phyloP scores from a whole-genome alignment of 805 yeast genomes.

The Deakozyma indianensis region DNA sequence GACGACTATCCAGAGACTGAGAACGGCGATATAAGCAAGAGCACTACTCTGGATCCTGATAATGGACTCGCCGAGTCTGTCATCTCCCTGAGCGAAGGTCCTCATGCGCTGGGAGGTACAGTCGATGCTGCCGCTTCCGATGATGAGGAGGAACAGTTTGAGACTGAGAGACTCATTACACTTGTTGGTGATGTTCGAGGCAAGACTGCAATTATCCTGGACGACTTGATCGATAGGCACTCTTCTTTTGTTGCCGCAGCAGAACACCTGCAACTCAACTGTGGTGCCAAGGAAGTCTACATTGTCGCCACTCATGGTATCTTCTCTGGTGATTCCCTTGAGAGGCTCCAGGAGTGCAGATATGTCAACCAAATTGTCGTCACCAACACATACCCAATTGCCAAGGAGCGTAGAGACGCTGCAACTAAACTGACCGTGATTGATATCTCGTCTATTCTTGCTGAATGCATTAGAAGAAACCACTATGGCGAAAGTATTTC shows the following conservation, averaged over 20 bases:
- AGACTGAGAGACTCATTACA: conserved; percentile 75
- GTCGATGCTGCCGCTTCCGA: conserved; percentile 63
- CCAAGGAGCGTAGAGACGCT: conserved; percentile 39
- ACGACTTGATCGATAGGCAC: conserved; percentile 96
- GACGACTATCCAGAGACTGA: conserved; percentile 46
- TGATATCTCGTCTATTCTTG: conserved; percentile 89
- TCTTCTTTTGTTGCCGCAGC: conserved; percentile 93
- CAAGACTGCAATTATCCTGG: conserved; percentile 84
- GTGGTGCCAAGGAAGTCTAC: conserved; percentile 88
- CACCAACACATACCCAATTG: conserved; percentile 90
- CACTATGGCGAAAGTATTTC: conserved; percentile 97
- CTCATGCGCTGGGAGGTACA: conserved; percentile 64
- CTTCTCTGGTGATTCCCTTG: conserved; percentile 77
- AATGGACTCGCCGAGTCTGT: conserved; percentile 8
- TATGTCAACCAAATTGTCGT: conserved; percentile 87
- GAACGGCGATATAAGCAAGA: conserved; percentile 12
- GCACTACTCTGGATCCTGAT: conserved; percentile 14
- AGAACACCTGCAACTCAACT: conserved; percentile 86
- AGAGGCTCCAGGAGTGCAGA: conserved; percentile 57
- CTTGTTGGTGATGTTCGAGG: conserved; percentile 91
- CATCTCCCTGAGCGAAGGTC: conserved; percentile 11
- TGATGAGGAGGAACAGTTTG: conserved; percentile 69
- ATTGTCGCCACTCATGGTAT: conserved; percentile 94
- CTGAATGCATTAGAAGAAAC: conserved; percentile 97
- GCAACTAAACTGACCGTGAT: conserved; percentile 67